Evolutionary conservation across 1,284 basidiomycete species (phyloP).

Genomic region (Cryptococcus neoformans): DNA sequence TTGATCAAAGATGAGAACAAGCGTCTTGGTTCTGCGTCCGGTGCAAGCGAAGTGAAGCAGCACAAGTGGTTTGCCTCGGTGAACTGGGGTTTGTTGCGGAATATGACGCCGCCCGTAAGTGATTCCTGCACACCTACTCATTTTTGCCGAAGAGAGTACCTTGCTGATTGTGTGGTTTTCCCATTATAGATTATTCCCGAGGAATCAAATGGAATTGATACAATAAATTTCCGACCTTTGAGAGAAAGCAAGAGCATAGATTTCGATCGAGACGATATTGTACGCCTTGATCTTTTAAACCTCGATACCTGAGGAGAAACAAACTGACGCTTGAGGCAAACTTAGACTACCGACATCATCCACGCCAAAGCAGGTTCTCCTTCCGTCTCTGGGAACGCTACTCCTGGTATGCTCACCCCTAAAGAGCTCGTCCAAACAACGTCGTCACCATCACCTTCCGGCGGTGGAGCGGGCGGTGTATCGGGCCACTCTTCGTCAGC

Average conservation of each 20-base stretch:
- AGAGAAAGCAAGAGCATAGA: slow-evolving; percentile 88
- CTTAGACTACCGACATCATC: slow-evolving; percentile 32
- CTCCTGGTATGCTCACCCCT: slow-evolving; percentile 53
- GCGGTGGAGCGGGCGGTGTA: slow-evolving; percentile 6
- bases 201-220: slow-evolving; percentile 75
- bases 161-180: neutral
- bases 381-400: slow-evolving; percentile 48
- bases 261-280: slow-evolving; percentile 53
- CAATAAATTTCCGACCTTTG: slow-evolving; percentile 85
- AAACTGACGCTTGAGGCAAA: neutral
- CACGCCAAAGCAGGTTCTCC: slow-evolving; percentile 46
- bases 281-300: slow-evolving; percentile 10
- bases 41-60: slow-evolving; percentile 97
- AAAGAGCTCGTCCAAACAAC: slow-evolving; percentile 36
- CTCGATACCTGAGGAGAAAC: neutral
- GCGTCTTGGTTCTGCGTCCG: slow-evolving; percentile 84
- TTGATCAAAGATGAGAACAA: slow-evolving; percentile 91
- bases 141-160: neutral
- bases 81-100: slow-evolving; percentile 93
- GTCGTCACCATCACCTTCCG: neutral
- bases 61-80: slow-evolving; percentile 98
- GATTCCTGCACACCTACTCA: neutral
- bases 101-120: slow-evolving; percentile 83
- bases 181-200: slow-evolving; percentile 71
- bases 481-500: no score